Base-by-base conservation (phyloP, 106 monocot genomes). In the Cymbidium sinense region DNA sequence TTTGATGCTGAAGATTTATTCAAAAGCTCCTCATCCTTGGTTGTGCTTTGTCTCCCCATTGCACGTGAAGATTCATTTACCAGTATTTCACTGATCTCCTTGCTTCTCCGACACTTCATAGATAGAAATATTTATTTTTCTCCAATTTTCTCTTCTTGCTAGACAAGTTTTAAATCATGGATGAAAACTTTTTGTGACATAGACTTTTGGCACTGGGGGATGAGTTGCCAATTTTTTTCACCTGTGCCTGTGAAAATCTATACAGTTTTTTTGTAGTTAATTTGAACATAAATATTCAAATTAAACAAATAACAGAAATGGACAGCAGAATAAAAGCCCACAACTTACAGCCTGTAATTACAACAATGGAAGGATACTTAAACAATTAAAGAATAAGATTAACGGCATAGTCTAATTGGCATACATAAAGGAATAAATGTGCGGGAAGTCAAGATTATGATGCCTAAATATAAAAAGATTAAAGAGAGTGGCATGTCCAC, bases 1-100 rank as follows among this genome's bases (percentile, higher is more conserved):
- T 77, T 93, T 33, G 77, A 36, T 8, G 70, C 3, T 44, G 35
- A 69, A n/a, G 74, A 80, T n/a, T 72, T 43, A 25, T 36, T 58
- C 0, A 33, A 10, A 41, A 43, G 43, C 31, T 82, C 69, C 35
- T 69, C 52, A 39, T 31, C 39, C 77, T 64, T 21, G 10, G 36
- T 74, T 44, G 58, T 55, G 37, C 58, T 52, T 58, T 35, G 37
- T 55, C 27, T 80, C 52, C 33, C 27, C 58, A 74, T 41, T 55
- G 27, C 28, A 43, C 30, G 0, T 29, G 44, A 71, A 34, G 44
- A 35, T 10, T 44, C 44, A 47, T 27, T 27, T 10, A 27, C 13
- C 15, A 35, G 12, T 47, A 19, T 36, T 71, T 71, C 71, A 71
- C 4, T 71, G 71, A 13, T 71, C 30, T 21, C 18, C 36, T 37